phyloP scores from a whole-genome alignment of 768 basidiomycete species.

The Candolleomyces aberdarensis region DNA sequence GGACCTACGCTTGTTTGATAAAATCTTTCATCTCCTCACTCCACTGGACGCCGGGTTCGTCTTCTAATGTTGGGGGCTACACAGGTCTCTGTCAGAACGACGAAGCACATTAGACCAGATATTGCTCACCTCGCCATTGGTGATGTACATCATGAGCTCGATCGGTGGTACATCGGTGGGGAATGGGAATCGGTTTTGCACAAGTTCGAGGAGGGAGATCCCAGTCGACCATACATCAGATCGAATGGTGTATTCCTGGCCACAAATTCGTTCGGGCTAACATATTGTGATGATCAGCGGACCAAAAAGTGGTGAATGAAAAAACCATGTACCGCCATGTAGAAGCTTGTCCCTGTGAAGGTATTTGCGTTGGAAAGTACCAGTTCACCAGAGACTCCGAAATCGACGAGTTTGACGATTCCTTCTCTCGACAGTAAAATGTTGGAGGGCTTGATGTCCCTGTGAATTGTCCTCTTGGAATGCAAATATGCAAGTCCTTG shows the following conservation, averaged over 20 bases:
- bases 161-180: constrained; percentile 90
- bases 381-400: constrained; percentile 96
- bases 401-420: constrained; percentile 89
- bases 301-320: neutral
- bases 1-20: constrained; percentile 74
- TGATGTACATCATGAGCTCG: constrained; percentile 90
- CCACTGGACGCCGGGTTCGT: constrained; percentile 70
- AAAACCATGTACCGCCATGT: constrained; percentile 86
- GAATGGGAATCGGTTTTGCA: constrained; percentile 94
- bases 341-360: constrained; percentile 96
- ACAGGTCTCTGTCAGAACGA: constrained; percentile 2
- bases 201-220: constrained; percentile 89
- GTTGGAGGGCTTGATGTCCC: constrained; percentile 95
- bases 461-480: constrained; percentile 87
- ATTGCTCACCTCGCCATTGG: constrained; percentile 63
- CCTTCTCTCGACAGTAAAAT: constrained; percentile 88
- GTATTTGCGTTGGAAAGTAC: constrained; percentile 90
- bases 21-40: constrained; percentile 89
- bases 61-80: constrained; percentile 80
- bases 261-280: constrained; percentile 92
- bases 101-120: neutral
- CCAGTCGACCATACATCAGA: constrained; percentile 99
- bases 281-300: constrained; percentile 11
- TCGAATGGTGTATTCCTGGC: constrained; percentile 88
- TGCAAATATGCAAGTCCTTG: constrained; percentile 95